These are phyloP conservation scores for Paxillus rubicundulus DNA, from an alignment of 768 basidiomycete genomes.

Conservation along the genomic window DNA sequence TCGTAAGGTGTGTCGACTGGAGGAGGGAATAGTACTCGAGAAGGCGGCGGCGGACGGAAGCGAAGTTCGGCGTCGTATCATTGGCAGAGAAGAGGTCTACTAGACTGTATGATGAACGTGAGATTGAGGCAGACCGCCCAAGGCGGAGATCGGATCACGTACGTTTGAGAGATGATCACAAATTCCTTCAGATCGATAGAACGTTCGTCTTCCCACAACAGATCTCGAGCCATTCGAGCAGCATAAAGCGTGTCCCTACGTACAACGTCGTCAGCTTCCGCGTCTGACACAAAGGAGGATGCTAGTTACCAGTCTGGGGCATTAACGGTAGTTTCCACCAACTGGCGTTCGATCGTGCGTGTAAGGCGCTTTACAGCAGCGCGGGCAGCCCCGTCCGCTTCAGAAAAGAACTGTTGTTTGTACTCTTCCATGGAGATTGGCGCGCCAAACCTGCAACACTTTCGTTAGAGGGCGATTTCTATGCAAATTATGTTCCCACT, in stretches of 20 bases:
- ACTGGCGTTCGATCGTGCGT: constrained; percentile 61
- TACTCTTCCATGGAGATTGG: constrained; percentile 77
- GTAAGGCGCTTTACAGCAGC: constrained; percentile 87
- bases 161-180: constrained; percentile 89
- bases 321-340: constrained; percentile 81
- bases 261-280: constrained; percentile 20
- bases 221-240: constrained; percentile 88
- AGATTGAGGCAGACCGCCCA: constrained; percentile 10
- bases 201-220: constrained; percentile 86
- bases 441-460: constrained; percentile 63
- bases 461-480: constrained; percentile 11
- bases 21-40: constrained; percentile 88
- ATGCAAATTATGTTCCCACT: constrained; percentile 43
- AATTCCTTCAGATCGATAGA: constrained; percentile 79
- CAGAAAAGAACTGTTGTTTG: constrained; percentile 73
- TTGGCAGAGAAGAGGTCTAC: constrained; percentile 83
- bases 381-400: constrained; percentile 63
- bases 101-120: constrained; percentile 50
- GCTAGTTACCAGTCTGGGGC: constrained; percentile 84
- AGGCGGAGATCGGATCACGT: constrained; percentile 35
- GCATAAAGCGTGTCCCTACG: constrained; percentile 85
- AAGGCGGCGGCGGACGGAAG: constrained; percentile 62
- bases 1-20: constrained; percentile 76
- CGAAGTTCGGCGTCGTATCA: constrained; percentile 58
- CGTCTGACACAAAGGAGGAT: constrained; percentile 6